phyloP scores from a whole-genome alignment of 768 basidiomycete species.

The Boletus coccyginus region DNA sequence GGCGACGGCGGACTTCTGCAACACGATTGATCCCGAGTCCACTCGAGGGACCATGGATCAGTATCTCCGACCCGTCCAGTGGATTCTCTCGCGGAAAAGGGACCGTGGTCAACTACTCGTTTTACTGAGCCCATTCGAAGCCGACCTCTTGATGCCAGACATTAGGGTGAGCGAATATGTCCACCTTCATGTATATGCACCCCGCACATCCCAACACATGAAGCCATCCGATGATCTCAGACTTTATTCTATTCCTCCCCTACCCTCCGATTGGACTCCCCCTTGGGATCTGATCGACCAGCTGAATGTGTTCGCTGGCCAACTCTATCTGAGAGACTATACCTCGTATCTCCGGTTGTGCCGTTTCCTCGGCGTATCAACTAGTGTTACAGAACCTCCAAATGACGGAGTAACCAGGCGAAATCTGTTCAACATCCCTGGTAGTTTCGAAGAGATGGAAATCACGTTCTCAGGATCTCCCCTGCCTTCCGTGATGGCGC shows the following conservation, averaged over 20 bases:
- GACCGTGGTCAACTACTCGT: slow-evolving; percentile 21
- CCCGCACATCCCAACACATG: slow-evolving; percentile 33
- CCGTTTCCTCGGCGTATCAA: slow-evolving; percentile 10
- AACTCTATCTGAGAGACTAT: no score
- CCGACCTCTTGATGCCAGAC: background rate
- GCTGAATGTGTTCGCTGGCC: no score
- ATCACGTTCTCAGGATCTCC: slow-evolving; percentile 33
- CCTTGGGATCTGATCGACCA: background rate
- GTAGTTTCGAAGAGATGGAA: background rate
- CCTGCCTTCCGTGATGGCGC: slow-evolving; percentile 22
- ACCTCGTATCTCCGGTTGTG: no score
- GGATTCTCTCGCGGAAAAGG: slow-evolving; percentile 12
- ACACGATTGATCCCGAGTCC: slow-evolving; percentile 5
- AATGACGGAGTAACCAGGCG: background rate
- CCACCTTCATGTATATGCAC: slow-evolving; percentile 40
- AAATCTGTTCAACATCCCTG: slow-evolving; percentile 2
- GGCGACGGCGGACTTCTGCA: slow-evolving; percentile 11
- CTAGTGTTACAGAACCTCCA: background rate
- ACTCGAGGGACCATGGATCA: slow-evolving; percentile 4
- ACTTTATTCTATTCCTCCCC: slow-evolving; percentile 6
- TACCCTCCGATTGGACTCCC: background rate
- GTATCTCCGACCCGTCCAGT: slow-evolving; percentile 21
- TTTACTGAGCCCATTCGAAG: slow-evolving; percentile 18
- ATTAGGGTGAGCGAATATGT: slow-evolving; percentile 35
- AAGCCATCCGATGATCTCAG: slow-evolving; percentile 34